Evolutionary conservation across 1,284 basidiomycete species (phyloP).

Genomic region (Trichosporon asahii): DNA sequence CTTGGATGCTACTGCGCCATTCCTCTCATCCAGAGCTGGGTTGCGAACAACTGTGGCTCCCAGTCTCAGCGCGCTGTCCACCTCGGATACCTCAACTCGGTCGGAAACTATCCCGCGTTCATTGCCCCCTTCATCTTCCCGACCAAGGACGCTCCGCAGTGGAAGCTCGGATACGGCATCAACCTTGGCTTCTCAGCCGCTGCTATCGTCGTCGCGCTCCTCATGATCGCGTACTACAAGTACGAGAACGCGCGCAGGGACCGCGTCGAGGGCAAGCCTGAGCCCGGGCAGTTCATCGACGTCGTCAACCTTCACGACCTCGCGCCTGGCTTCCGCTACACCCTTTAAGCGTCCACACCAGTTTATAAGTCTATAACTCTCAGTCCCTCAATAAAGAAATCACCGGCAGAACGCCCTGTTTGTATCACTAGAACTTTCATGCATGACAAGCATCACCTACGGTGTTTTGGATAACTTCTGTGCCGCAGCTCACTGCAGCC

Average conservation of each 20-base stretch:
- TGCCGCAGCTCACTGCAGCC: neutral
- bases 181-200: neutral
- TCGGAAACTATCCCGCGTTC: conserved; percentile 4
- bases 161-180: conserved; percentile 7
- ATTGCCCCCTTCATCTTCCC: conserved; percentile 5
- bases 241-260: neutral
- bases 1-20: conserved; percentile 3
- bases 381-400: neutral
- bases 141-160: neutral
- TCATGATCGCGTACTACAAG: neutral
- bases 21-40: neutral
- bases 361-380: neutral
- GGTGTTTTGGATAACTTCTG: neutral
- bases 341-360: neutral
- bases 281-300: neutral
- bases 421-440: neutral
- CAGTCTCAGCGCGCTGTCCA: conserved; percentile 51
- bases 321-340: conserved; percentile 2
- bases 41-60: conserved; percentile 17
- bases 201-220: neutral
- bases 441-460: neutral
- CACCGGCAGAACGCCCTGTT: neutral
- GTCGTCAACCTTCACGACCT: conserved; percentile 6
- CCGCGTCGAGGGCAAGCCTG: conserved; percentile 4
- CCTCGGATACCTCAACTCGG: conserved; percentile 47